Percentiles rank a stretch among this genome's conserved stretches.
These are phyloP conservation scores for Aspergillus uvarum DNA, from an alignment of 2,329 filamentous ascomycete species.

Conservation along the genomic window DNA sequence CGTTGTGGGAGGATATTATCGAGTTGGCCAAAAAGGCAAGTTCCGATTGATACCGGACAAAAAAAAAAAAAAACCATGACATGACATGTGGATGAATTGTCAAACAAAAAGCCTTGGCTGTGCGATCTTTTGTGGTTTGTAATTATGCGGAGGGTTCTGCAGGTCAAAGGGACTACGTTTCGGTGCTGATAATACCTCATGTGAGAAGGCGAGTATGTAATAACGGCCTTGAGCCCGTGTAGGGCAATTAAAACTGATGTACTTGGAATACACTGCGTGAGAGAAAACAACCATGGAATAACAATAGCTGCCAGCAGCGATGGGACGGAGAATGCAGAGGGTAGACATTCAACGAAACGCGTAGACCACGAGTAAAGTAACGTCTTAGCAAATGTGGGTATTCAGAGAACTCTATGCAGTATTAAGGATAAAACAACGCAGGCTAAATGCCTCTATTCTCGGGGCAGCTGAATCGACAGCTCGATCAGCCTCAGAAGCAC, in stretches of 20 bases:
- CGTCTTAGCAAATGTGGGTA: not conserved
- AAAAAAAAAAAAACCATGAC: not conserved
- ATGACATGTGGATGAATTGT: not conserved
- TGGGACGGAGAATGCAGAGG: not conserved
- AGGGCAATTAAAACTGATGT: not conserved
- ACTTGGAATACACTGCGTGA: not conserved
- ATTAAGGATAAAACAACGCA: not conserved
- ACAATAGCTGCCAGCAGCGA: not conserved
- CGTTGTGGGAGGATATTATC: conserved; percentile 43
- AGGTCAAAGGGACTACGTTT: no score
- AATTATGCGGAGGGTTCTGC: no score
- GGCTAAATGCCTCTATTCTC: not conserved
- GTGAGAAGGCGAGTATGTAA: no score
- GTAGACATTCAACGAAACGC: no score
- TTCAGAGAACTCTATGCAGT: not conserved
- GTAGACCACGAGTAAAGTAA: not conserved
- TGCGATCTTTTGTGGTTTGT: not conserved
- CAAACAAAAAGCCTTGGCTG: not conserved
- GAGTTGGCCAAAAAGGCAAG: conserved; percentile 9
- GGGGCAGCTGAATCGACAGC: no score
- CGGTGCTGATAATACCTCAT: no score
- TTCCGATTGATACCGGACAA: not conserved
- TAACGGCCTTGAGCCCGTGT: not conserved
- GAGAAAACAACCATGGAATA: not conserved
- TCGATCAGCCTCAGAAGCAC: no score